Evolutionary conservation across 1,139 yeast genomes (phyloP), one percentile per base, ranked within the genome.

Genomic region (Arxiozyma slooffiae): DNA sequence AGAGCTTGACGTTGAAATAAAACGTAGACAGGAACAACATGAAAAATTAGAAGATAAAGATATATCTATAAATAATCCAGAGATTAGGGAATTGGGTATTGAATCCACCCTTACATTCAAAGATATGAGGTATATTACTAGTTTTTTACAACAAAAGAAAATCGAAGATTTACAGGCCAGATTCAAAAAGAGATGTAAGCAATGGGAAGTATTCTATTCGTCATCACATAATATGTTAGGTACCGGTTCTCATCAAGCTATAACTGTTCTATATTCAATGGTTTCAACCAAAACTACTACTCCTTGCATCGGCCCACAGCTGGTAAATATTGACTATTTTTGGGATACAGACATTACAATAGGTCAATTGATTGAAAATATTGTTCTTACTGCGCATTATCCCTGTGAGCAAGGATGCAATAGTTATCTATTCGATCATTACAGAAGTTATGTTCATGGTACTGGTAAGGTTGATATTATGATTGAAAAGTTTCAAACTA

Each of bases 291-390:
- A 82, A 57, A 85, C 88, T 45, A 86, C 95, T 0, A 88, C 96
- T 0, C 97, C 97, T 0, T 94, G 98, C 62, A 74, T 82, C 48
- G 97, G 97, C 0, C 98, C 99, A 0, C 88, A 80, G 50, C 74
- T 82, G 36, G 80, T 87, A 30, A 80, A 82, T 1, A 82, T 90
- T 50, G 96, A 90, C 57, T 94, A 78, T 63, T 94, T 92, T 64
- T 82, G 96, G 70, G 96, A 89, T 47, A 86, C 83, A 54, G 98
- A 94, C 63, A 84, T 85, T 63, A 84, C 96, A 17, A 69, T 94
- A 45, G 98, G 98, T 0, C 85, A 85, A 56, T 89, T 84, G 61
- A 79, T 94, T 48, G 97, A 92, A 61, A 85, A 84, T 54, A 74
- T 84, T 44, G 84, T 88, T 54, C 72, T 78, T n/a, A 84, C 85